These are phyloP conservation scores for Melocanna baccifera DNA, from an alignment of 176 grass and related monocot genomes.

Conservation along the genomic window DNA sequence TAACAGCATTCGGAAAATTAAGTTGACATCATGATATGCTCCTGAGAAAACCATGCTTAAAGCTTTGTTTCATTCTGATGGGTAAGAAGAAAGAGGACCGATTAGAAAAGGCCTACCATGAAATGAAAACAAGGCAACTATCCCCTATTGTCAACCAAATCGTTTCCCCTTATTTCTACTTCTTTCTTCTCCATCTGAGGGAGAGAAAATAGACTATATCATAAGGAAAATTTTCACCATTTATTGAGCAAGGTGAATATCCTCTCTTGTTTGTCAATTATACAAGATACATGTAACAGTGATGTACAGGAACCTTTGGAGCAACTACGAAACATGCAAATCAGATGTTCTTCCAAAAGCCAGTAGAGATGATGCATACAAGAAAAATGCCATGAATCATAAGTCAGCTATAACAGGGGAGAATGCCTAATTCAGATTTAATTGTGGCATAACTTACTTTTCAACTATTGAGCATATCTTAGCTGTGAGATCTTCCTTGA, in stretches of 20 bases:
- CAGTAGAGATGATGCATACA: not conserved
- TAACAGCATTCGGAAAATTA: constrained; percentile 4
- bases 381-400: not conserved
- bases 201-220: not conserved
- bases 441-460: constrained; percentile 63
- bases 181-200: not conserved
- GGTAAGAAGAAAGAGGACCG: constrained; percentile 12
- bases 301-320: not conserved
- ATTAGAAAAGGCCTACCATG: not conserved
- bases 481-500: constrained; percentile 91
- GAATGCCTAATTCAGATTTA: not conserved
- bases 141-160: not conserved
- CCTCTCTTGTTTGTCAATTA: not conserved
- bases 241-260: not conserved
- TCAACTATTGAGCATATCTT: constrained; percentile 95
- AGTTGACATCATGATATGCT: not conserved
- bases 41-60: not conserved
- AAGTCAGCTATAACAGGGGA: not conserved
- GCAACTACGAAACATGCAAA: constrained; percentile 17
- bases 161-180: constrained; percentile 2
- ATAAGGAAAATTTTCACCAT: not conserved
- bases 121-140: constrained; percentile 1
- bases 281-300: not conserved
- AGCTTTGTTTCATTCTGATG: not conserved
- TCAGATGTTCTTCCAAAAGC: constrained; percentile 6